Evolutionary conservation across 164 flowering plant species (phyloP).

Genomic region (Tetracentron sinense): DNA sequence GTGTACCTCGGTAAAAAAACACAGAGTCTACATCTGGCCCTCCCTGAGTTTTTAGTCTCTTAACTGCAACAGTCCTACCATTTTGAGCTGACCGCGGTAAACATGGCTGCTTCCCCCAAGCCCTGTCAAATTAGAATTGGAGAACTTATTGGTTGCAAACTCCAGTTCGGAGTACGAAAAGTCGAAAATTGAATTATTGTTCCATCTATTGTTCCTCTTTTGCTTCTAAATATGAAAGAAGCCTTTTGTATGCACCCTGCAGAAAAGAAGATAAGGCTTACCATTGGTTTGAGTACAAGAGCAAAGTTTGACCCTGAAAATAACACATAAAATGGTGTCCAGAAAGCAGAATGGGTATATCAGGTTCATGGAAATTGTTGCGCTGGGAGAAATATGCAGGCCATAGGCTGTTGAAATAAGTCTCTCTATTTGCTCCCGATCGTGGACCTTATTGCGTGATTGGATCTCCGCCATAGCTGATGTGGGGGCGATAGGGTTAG

Average conservation of each 20-base stretch:
- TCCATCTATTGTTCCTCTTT: constrained; percentile 44
- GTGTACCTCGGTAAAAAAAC: constrained; percentile 71
- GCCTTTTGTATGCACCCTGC: constrained; percentile 64
- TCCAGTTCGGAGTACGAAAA: constrained; percentile 82
- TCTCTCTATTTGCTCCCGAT: no score
- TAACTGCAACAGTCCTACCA: constrained; percentile 76
- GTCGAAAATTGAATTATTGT: constrained; percentile 55
- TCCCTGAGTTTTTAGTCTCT: constrained; percentile 57
- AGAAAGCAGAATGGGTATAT: background rate
- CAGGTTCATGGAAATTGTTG: background rate
- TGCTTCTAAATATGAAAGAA: constrained; percentile 40
- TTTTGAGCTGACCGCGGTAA: constrained; percentile 69
- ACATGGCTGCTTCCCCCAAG: constrained; percentile 93
- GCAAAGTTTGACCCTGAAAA: background rate
- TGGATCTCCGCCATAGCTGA: no score
- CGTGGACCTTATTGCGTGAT: no score
- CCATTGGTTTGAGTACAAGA: background rate
- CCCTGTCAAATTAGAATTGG: constrained; percentile 63
- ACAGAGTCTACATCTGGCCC: constrained; percentile 63
- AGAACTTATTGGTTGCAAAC: constrained; percentile 73
- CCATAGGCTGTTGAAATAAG: background rate
- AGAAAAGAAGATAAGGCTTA: constrained; percentile 10
- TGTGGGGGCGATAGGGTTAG: no score
- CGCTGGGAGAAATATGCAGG: background rate
- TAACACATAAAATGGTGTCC: background rate